phyloP scores from a whole-genome alignment of 495 filamentous ascomycete genomes.

The Penicillium roqueforti region DNA sequence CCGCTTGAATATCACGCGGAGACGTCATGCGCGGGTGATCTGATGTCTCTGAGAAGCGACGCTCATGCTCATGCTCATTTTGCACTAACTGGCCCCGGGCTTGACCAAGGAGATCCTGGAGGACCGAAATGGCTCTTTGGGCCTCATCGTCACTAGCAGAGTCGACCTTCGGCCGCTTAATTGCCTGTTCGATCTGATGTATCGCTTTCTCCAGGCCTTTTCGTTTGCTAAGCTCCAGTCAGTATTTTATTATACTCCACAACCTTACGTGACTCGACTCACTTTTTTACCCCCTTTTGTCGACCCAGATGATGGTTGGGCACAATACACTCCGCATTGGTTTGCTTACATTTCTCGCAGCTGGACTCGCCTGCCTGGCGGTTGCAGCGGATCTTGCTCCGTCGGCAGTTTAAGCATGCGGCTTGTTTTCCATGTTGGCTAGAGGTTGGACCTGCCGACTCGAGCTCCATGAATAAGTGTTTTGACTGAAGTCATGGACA shows the following conservation, averaged over 20 bases:
- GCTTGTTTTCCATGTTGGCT: constrained; percentile 44
- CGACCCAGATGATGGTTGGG: constrained; percentile 66
- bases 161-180: constrained; percentile 56
- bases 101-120: constrained; percentile 53
- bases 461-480: constrained; percentile 19
- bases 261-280: constrained; percentile 20
- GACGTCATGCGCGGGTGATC: constrained; percentile 24
- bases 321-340: constrained; percentile 56
- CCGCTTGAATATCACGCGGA: constrained; percentile 29
- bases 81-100: constrained; percentile 37
- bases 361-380: constrained; percentile 43
- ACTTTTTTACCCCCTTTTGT: constrained; percentile 74
- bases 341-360: constrained; percentile 61
- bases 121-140: constrained; percentile 48
- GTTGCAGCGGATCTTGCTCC: constrained; percentile 65
- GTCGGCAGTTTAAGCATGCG: constrained; percentile 63
- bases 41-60: constrained; percentile 24
- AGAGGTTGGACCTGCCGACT: background rate
- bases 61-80: constrained; percentile 28
- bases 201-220: constrained; percentile 69
- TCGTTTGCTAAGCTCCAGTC: constrained; percentile 53
- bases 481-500: background rate
- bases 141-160: constrained; percentile 46
- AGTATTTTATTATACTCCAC: background rate
- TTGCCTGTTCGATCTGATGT: constrained; percentile 67